Evolutionary conservation across 2,329 filamentous ascomycete genomes (phyloP).

Genomic region (Cadophora gregata): DNA sequence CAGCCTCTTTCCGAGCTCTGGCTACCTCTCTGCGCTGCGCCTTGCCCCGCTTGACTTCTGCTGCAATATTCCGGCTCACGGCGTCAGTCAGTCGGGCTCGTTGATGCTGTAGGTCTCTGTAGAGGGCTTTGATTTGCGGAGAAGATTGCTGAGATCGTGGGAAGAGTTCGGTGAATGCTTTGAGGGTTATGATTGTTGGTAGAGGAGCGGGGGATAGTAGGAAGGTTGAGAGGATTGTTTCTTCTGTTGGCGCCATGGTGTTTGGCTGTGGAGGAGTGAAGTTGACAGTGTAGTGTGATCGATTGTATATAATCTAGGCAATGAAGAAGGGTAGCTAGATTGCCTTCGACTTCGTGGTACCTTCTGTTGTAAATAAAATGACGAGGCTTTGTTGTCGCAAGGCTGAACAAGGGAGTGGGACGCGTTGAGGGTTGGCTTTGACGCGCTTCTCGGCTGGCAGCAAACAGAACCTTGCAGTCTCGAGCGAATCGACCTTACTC

Average conservation of each 20-base stretch:
- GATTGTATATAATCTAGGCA: not conserved
- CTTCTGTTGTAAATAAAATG: not conserved
- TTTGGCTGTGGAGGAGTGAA: not conserved
- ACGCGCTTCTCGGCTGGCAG: constrained; percentile 17
- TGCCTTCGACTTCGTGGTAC: not conserved
- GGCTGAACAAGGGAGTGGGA: constrained; percentile 14
- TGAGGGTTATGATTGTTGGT: constrained; percentile 73
- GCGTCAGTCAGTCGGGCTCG: constrained; percentile 71
- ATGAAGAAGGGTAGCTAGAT: not conserved
- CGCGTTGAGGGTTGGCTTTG: constrained; percentile 6
- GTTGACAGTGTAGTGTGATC: not conserved
- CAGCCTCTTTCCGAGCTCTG: constrained; percentile 57
- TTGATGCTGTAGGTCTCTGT: constrained; percentile 79
- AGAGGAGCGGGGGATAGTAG: constrained; percentile 78
- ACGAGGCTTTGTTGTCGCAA: constrained; percentile 6
- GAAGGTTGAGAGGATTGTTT: constrained; percentile 77
- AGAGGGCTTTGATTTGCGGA: constrained; percentile 55
- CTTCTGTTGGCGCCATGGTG: constrained; percentile 60
- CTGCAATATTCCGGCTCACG: constrained; percentile 68
- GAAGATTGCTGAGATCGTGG: constrained; percentile 57
- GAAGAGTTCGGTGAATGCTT: constrained; percentile 79
- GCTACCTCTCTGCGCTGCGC: constrained; percentile 63
- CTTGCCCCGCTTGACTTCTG: constrained; percentile 67
- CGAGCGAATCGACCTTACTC: not conserved
- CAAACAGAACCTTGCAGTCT: constrained; percentile 11